phyloP scores from a whole-genome alignment of 352 stramenopile genomes.

The Aphanomyces euteiches region DNA sequence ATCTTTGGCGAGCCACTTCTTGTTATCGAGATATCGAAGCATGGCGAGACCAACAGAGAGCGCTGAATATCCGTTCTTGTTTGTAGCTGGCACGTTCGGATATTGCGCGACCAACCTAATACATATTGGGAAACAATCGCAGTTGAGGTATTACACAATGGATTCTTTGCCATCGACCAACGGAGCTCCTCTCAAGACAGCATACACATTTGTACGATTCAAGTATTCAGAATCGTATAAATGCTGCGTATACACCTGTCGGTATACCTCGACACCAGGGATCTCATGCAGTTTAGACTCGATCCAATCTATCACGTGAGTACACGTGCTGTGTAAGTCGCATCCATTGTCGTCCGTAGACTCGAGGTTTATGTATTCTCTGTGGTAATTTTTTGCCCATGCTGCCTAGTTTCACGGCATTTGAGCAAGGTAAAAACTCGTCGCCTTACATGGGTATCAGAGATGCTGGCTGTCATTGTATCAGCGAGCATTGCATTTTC shows the following conservation, averaged over 20 bases:
- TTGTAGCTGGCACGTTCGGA: slow-evolving; percentile 47
- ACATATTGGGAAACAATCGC: slow-evolving; percentile 37
- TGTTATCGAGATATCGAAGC: slow-evolving; percentile 52
- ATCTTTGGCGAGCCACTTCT: slow-evolving; percentile 79
- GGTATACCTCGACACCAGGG: slow-evolving; percentile 57
- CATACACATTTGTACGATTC: slow-evolving; percentile 65
- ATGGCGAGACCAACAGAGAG: slow-evolving; percentile 56
- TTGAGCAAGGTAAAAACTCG: background rate
- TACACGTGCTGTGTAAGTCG: slow-evolving; percentile 47
- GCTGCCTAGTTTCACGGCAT: slow-evolving; percentile 1
- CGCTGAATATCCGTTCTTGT: slow-evolving; percentile 37
- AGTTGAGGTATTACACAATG: slow-evolving; percentile 24
- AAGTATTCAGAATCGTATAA: slow-evolving; percentile 7
- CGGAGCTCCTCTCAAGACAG: slow-evolving; percentile 67
- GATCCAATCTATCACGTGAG: slow-evolving; percentile 54
- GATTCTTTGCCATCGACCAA: slow-evolving; percentile 64
- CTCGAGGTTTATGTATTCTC: slow-evolving; percentile 18
- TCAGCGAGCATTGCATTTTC: slow-evolving; percentile 85
- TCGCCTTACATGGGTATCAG: slow-evolving; percentile 17
- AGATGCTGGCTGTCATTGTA: slow-evolving; percentile 31
- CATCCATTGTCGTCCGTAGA: slow-evolving; percentile 39
- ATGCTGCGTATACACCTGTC: slow-evolving; percentile 45
- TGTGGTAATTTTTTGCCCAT: slow-evolving; percentile 21
- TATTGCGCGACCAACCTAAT: slow-evolving; percentile 73
- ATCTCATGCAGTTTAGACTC: slow-evolving; percentile 47